Base-by-base conservation (phyloP, 768 basidiomycete species). In the Suillus discolor region DNA sequence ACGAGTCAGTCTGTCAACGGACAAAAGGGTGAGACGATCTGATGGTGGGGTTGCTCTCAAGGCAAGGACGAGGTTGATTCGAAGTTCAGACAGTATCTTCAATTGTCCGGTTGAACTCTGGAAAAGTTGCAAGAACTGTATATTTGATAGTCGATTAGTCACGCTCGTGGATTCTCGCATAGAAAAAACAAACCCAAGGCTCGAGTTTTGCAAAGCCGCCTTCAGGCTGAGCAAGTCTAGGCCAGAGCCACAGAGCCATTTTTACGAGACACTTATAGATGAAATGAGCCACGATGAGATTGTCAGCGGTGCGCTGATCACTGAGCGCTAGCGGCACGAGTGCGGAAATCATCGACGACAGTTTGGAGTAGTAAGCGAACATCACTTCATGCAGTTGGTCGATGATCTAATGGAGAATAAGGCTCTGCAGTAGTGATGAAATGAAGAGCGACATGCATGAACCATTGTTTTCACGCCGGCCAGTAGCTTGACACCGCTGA, bases 181-280 rank as follows among this genome's bases (percentile, higher is more conserved):
- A 45, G 11, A 28, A 62, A 28, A 63, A 20, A 77, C 81, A 63
- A 71, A 87, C 90, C 87, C 89, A 89, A 53, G 80, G 76, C 68
- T 80, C 78, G 64, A 85, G 82, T 23, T 78, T 76, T 25, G 79
- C 72, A 39, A 79, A 71, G 65, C 84, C 84, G 60, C 83, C 81
- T 2, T 78, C 71, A 53, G 81, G 72, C 70, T 75, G 85, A 42
- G 79, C 80, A 15, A 85, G 72, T 31, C 79, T 81, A 12, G 79
- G 78, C 90, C 92, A 95, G 15, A 89, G 73, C 92, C 92, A 96
- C 38, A 84, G 68, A 12, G 85, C 84, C 74, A 92, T 83, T 71
- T 89, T 93, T 15, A 83, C 78, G 53, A 96, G 78, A 69, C 86
- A 88, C 74, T 96, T 95, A 81, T 89, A 93, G 4, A 88, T 77